These are phyloP conservation scores for Lobosporangium transversale DNA, from an alignment of 192 early-diverging fungal genomes.

Conservation along the genomic window DNA sequence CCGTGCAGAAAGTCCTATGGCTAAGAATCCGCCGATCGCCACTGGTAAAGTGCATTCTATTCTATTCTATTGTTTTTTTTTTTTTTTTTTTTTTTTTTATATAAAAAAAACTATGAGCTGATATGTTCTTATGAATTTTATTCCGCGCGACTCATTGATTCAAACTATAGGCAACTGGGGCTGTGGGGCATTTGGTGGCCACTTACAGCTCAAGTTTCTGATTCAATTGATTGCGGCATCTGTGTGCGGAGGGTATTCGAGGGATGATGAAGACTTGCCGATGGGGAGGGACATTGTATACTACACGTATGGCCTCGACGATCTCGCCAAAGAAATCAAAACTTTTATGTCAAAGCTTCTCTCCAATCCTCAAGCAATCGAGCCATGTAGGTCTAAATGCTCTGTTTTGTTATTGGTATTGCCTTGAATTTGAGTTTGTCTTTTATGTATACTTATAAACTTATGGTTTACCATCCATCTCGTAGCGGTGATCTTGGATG, in stretches of 20 bases:
- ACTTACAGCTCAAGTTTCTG: slow-evolving; percentile 43
- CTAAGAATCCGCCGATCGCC: slow-evolving; percentile 8
- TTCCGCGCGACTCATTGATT: too few relatives aligned
- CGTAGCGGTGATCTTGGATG: slow-evolving; percentile 21
- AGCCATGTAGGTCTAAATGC: slow-evolving; percentile 19
- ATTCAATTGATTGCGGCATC: slow-evolving; percentile 47
- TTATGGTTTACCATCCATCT: too few relatives aligned
- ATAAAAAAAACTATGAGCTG: not conserved
- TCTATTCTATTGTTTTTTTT: not conserved
- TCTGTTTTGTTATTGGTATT: too few relatives aligned
- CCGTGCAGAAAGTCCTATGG: slow-evolving; percentile 9
- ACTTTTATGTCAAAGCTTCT: slow-evolving; percentile 23
- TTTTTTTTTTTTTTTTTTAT: not conserved
- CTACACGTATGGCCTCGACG: slow-evolving; percentile 41
- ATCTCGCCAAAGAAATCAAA: slow-evolving; percentile 14
- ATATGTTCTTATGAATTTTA: too few relatives aligned
- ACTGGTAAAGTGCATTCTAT: slow-evolving; percentile 20
- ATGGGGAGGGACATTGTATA: slow-evolving; percentile 27
- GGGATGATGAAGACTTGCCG: not conserved
- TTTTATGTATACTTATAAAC: too few relatives aligned
- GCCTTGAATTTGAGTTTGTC: too few relatives aligned
- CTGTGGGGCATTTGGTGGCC: slow-evolving; percentile 49
- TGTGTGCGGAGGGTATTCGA: slow-evolving; percentile 26
- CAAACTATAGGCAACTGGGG: slow-evolving; percentile 52
- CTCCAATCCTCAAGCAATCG: not conserved